A percentile compares a stretch with the other conserved stretches of the same genome.
Conservation (phyloP, 106 monocot genomes). For the Acorus gramineus region DNA sequence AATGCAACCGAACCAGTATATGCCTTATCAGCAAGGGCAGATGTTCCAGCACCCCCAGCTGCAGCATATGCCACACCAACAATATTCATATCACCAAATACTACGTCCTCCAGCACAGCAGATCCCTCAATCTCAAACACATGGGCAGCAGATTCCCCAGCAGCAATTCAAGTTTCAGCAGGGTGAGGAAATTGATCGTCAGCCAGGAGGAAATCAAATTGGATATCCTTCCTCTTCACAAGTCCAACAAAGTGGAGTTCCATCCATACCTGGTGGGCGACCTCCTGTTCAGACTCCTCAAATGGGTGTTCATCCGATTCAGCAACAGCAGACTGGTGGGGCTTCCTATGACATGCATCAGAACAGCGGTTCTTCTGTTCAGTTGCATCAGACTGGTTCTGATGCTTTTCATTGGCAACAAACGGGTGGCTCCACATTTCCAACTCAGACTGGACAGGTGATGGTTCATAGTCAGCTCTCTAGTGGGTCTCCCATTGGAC, state of each 20-base stretch:
- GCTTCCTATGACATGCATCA: no score
- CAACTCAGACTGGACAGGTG: constrained; percentile 1
- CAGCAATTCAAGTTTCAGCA: not conserved
- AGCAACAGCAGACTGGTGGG: not conserved
- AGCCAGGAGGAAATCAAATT: constrained; percentile 1
- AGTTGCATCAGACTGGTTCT: constrained; percentile 7
- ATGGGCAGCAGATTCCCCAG: not conserved
- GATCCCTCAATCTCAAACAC: constrained; percentile 5
- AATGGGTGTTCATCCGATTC: constrained; percentile 1
- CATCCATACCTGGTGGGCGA: constrained; percentile 5
- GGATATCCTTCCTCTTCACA: not conserved
- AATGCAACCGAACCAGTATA: no score
- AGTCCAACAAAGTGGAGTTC: constrained; percentile 2
- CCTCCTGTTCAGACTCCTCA: constrained; percentile 4
- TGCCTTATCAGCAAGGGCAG: no score
- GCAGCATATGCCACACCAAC: no score
- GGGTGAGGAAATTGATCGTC: constrained; percentile 1
- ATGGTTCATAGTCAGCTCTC: not conserved
- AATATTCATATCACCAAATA: not conserved
- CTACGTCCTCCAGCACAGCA: not conserved
- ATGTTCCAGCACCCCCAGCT: no score
- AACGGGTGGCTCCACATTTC: not conserved
- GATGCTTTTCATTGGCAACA: not conserved
- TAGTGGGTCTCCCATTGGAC: not conserved
- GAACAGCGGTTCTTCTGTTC: not conserved